phyloP scores from a whole-genome alignment of 2,329 filamentous ascomycete species.

The Aspergillus sp. region DNA sequence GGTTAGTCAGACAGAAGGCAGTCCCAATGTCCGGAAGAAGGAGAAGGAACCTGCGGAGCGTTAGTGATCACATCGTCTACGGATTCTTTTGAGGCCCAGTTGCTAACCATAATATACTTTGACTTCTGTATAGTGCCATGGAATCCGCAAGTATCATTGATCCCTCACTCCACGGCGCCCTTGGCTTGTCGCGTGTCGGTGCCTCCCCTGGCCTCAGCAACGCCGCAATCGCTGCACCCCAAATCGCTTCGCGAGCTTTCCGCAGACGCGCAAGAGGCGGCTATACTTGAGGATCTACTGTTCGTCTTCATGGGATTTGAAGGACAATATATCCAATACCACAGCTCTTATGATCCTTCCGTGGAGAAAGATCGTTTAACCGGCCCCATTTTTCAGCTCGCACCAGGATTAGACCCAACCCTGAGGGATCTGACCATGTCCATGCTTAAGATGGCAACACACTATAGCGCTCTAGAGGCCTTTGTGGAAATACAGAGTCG shows the following conservation, averaged over 20 bases:
- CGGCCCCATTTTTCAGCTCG: conserved; percentile 74
- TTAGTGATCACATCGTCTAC: conserved; percentile 14
- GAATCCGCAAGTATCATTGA: conserved; percentile 73
- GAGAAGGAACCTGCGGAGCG: conserved; percentile 29
- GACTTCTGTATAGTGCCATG: conserved; percentile 48
- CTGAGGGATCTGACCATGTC: conserved; percentile 79
- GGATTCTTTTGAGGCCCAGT: background rate
- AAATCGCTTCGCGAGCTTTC: conserved; percentile 64
- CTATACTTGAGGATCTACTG: conserved; percentile 81
- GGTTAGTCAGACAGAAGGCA: conserved; percentile 17
- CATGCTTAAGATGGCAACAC: conserved; percentile 90
- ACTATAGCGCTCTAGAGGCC: conserved; percentile 84
- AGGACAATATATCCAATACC: conserved; percentile 92
- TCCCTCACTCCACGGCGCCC: conserved; percentile 66
- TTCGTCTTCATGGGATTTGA: conserved; percentile 98
- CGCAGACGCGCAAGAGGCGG: conserved; percentile 77
- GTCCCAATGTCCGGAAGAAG: conserved; percentile 20
- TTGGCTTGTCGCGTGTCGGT: conserved; percentile 64
- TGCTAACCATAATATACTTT: conserved; percentile 9
- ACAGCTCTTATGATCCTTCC: conserved; percentile 72
- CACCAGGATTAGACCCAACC: conserved; percentile 83
- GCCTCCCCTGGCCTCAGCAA: conserved; percentile 59
- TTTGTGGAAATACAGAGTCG: conserved; percentile 93
- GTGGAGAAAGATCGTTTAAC: conserved; percentile 82
- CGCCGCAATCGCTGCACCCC: conserved; percentile 66